These are phyloP conservation scores for Bryopsis sp. DNA, from an alignment of 139 green algal genomes.

Conservation along the genomic window DNA sequence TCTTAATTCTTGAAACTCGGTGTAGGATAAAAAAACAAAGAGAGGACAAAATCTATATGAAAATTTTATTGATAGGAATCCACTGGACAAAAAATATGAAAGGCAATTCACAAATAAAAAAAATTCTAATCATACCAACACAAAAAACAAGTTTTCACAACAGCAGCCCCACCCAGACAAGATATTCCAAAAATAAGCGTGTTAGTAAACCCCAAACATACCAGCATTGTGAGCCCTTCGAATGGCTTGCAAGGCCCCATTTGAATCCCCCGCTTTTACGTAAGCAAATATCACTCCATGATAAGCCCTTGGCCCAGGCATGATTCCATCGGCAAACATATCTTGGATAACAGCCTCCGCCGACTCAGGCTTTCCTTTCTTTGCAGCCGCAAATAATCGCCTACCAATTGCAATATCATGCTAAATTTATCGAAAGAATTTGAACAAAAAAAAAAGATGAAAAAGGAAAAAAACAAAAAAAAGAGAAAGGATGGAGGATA, in stretches of 20 bases:
- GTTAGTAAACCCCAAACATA: not conserved
- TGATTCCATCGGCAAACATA: constrained; percentile 20
- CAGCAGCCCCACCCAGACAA: not conserved
- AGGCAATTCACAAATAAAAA: not conserved
- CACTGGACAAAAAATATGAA: not conserved
- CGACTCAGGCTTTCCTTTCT: not conserved
- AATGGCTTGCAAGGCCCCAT: constrained; percentile 22
- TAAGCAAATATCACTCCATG: constrained; percentile 32
- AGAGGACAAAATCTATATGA: too few relatives aligned
- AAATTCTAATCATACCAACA: not conserved
- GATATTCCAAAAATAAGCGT: not conserved
- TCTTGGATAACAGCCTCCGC: constrained; percentile 25
- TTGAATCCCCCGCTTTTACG: not conserved
- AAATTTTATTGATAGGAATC: too few relatives aligned
- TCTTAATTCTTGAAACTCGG: too few relatives aligned
- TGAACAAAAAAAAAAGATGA: too few relatives aligned
- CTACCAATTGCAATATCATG: not conserved
- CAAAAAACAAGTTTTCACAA: not conserved
- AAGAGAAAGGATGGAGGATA: too few relatives aligned
- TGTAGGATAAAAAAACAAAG: too few relatives aligned
- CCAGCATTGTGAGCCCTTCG: not conserved
- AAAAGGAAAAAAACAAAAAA: too few relatives aligned
- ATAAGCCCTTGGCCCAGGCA: constrained; percentile 30
- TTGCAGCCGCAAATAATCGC: constrained; percentile 14
- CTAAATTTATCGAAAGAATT: too few relatives aligned